Conservation (phyloP, 768 basidiomycete genomes). For the Boletus huronensis region DNA sequence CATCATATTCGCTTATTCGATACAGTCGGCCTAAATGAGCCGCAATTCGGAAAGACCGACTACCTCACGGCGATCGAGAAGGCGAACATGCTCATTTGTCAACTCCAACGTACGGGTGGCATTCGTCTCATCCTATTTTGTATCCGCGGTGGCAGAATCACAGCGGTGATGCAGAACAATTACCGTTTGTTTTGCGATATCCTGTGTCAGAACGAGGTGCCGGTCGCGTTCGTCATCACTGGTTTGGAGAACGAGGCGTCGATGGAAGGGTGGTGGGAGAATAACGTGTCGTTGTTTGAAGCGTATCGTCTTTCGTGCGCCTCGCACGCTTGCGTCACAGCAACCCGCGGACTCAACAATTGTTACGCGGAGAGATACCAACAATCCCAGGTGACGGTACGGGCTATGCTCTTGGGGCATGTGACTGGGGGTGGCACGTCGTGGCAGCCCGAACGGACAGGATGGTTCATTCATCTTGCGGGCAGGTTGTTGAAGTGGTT, state of each 20-base stretch:
- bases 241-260: constrained; percentile 31
- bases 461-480: constrained; percentile 26
- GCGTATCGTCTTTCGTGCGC: constrained; percentile 19
- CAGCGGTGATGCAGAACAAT: constrained; percentile 28
- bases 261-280: constrained; percentile 35
- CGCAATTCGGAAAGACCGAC: constrained; percentile 14
- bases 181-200: constrained; percentile 30
- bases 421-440: constrained; percentile 11
- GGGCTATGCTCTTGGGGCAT: constrained; percentile 20
- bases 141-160: constrained; percentile 33
- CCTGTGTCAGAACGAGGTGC: constrained; percentile 31
- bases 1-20: constrained; percentile 31
- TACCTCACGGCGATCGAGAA: constrained; percentile 31
- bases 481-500: constrained; percentile 20
- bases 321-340: constrained; percentile 40
- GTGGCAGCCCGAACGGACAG: constrained; percentile 22
- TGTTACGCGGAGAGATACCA: constrained; percentile 29
- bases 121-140: constrained; percentile 34
- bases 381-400: constrained; percentile 30
- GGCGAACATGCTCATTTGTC: constrained; percentile 35
- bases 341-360: constrained; percentile 26
- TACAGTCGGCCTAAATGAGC: constrained; percentile 34
- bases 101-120: constrained; percentile 30
- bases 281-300: constrained; percentile 32
- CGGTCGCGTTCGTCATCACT: constrained; percentile 32